A percentile compares a stretch with the other conserved stretches of the same genome.
These are phyloP conservation scores for Geosmithia flava DNA, from an alignment of 2,329 filamentous ascomycete genomes.

Conservation along the genomic window DNA sequence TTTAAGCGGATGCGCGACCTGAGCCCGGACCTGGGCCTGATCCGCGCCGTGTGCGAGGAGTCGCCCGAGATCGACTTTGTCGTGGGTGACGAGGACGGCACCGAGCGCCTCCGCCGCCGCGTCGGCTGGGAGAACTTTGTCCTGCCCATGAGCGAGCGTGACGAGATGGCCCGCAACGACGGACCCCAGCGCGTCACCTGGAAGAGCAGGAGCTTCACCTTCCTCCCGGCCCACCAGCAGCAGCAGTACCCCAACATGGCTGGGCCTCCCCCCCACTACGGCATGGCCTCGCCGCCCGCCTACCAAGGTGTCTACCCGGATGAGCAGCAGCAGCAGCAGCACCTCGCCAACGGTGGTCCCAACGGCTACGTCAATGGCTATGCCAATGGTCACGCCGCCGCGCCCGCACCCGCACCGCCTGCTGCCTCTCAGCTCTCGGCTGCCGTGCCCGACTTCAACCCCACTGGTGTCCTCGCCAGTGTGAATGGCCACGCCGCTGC, in stretches of 20 bases:
- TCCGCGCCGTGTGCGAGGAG: constrained; percentile 64
- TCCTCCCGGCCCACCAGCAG: constrained; percentile 1
- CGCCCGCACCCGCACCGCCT: no score
- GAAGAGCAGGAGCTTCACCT: constrained; percentile 19
- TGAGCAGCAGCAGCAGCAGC: neutral
- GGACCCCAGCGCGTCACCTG: constrained; percentile 38
- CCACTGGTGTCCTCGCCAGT: neutral
- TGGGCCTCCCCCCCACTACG: constrained; percentile 7
- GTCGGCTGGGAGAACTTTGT: constrained; percentile 76
- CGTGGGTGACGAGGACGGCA: constrained; percentile 57
- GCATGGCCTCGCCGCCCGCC: constrained; percentile 13
- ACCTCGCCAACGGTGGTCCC: constrained; percentile 1
- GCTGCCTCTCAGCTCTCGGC: no score
- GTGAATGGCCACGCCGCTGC: neutral
- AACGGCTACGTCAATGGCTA: constrained; percentile 3
- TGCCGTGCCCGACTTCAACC: no score
- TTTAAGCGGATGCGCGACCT: constrained; percentile 59
- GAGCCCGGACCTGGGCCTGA: constrained; percentile 50
- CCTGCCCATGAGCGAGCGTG: constrained; percentile 56
- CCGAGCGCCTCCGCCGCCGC: constrained; percentile 61
- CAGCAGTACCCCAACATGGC: neutral
- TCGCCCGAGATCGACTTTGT: constrained; percentile 65
- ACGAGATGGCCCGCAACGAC: constrained; percentile 60
- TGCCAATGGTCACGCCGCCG: neutral
- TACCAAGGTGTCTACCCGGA: constrained; percentile 10